Base-by-base conservation (phyloP, 1,284 basidiomycete genomes). In the Ustilago cynodontis region DNA sequence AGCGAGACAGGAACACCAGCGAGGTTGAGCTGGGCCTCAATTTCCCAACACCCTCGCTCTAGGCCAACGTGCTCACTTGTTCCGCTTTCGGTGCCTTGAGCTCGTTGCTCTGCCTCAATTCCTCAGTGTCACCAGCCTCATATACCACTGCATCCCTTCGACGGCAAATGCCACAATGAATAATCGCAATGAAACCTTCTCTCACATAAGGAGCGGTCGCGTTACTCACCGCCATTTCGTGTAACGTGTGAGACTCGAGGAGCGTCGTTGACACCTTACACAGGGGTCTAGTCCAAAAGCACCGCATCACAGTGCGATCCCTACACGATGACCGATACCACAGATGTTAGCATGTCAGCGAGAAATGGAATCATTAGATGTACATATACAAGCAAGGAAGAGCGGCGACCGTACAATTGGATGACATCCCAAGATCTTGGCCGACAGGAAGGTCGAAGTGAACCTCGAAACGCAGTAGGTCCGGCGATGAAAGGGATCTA, bases 321-420 rank as follows among this genome's bases (percentile, higher is more conserved):
- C n/a, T 7, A 43, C n/a, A n/a, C 18, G 18, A 7, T 20, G 6
- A n/a, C 41, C 6, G n/a, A 18, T 18, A 43, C 16, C 41, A 47
- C 31, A 33, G 6, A 33, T 11, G 11, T 6, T 33, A n/a, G 18
- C 13, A 18, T 20, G 14, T 16, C n/a, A 45, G 29, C n/a, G n/a
- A 43, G 20, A 20, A 43, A 6, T 7, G n/a, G 31, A 33, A 22
- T 50, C 24, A 39, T 29, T 37, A 50, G 31, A 39, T 51, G 31
- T 59, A 59, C 58, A 59, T 59, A 59, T 51, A 59, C 49, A 59
- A 59, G 45, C 24, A 11, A 26, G 14, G 31, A 3, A 14, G 57
- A 35, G 16, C 24, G 14, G 13, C 35, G 14, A 37, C 35, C 35
- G 14, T 28, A 28, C 37, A 18, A 18, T 6, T 31, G 29, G 29